Evolutionary conservation across 2,329 filamentous ascomycete genomes (phyloP).

Genomic region (Phymatotrichopsis omnivora): DNA sequence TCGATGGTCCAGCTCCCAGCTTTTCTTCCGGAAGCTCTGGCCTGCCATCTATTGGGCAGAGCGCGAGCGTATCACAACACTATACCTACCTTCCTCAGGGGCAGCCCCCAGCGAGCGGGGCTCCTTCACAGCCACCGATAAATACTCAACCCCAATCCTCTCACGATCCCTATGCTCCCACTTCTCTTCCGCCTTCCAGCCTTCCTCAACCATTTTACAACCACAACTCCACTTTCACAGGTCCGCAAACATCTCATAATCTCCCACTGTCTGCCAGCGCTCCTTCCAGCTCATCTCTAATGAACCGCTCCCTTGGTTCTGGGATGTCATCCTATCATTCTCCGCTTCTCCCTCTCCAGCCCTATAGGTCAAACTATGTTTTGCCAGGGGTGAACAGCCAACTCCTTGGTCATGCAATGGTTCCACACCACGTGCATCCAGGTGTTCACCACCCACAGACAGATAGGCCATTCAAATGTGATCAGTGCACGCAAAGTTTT

Average conservation of each 20-base stretch:
- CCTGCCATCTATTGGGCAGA: conserved; percentile 26
- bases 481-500: conserved; percentile 85
- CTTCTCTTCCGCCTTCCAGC: conserved; percentile 23
- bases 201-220: conserved; percentile 24
- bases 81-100: conserved; percentile 18
- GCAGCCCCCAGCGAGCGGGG: conserved; percentile 9
- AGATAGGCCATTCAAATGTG: conserved; percentile 89
- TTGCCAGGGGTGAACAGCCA: conserved; percentile 22
- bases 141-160: conserved; percentile 23
- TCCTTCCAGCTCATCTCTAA: conserved; percentile 17
- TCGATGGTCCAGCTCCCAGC: conserved; percentile 19
- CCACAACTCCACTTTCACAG: conserved; percentile 10
- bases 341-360: conserved; percentile 22
- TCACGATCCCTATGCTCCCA: conserved; percentile 25
- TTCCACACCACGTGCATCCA: conserved; percentile 22
- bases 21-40: conserved; percentile 19
- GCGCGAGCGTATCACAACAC: conserved; percentile 11
- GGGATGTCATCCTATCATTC: conserved; percentile 15
- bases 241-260: conserved; percentile 13
- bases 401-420: conserved; percentile 21
- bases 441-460: conserved; percentile 43
- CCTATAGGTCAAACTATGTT: conserved; percentile 20
- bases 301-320: conserved; percentile 18
- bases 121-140: conserved; percentile 24
- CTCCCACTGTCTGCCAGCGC: conserved; percentile 26